Evolutionary conservation across 441 rosid genomes (phyloP).

Genomic region (Gossypium lobatum): DNA sequence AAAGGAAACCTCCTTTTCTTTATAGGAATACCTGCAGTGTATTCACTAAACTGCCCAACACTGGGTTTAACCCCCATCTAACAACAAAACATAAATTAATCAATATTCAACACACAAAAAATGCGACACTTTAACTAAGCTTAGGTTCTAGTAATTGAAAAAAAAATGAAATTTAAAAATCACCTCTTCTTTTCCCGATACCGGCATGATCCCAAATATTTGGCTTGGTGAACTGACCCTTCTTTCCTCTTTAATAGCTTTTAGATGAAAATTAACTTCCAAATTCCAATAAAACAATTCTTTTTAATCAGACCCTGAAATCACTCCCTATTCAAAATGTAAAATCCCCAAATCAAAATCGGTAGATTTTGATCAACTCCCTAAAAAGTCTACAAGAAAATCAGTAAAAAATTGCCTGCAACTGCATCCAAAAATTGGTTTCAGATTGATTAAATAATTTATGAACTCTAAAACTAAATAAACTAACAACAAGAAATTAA

Average conservation of each 20-base stretch:
- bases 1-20: constrained; percentile 74
- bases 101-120: constrained; percentile 15
- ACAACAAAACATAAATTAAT: constrained; percentile 32
- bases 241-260: constrained; percentile 10
- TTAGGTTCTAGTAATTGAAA: constrained; percentile 11
- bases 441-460: background rate
- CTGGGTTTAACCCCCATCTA: constrained; percentile 48
- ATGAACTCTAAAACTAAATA: background rate
- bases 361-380: background rate
- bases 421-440: background rate
- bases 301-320: constrained; percentile 5
- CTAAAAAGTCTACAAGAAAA: constrained; percentile 6
- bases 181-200: constrained; percentile 69
- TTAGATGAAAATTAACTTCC: constrained; percentile 4
- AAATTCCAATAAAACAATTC: background rate
- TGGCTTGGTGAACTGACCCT: constrained; percentile 12
- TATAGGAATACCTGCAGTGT: constrained; percentile 69
- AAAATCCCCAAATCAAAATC: constrained; percentile 1
- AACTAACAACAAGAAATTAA: background rate
- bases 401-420: constrained; percentile 8
- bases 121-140: constrained; percentile 9
- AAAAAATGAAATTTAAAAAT: constrained; percentile 13
- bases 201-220: constrained; percentile 31
- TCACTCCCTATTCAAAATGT: background rate
- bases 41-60: constrained; percentile 46